phyloP scores from a whole-genome alignment of 164 flowering plant species.

The Brasenia schreberi region DNA sequence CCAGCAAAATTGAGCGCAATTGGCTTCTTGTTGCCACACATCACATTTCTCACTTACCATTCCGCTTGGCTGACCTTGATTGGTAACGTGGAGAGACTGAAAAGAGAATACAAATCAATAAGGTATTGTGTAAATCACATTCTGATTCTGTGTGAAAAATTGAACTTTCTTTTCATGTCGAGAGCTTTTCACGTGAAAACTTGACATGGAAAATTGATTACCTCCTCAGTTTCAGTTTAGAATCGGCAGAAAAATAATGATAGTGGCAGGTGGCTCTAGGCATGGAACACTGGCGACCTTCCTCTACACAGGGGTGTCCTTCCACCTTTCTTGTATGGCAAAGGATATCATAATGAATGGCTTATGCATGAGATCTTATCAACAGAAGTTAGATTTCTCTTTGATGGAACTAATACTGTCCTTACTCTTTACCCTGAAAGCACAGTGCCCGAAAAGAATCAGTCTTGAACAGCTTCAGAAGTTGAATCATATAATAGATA shows the following conservation, averaged over 20 bases:
- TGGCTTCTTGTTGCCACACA: constrained; percentile 71
- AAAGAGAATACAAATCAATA: constrained; percentile 17
- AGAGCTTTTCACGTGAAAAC: background rate
- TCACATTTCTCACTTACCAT: constrained; percentile 43
- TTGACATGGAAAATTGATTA: background rate
- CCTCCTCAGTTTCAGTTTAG: constrained; percentile 40
- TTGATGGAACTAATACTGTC: constrained; percentile 70
- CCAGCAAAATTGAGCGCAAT: constrained; percentile 48
- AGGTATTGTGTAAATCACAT: constrained; percentile 38
- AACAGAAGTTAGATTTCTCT: constrained; percentile 58
- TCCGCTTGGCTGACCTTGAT: constrained; percentile 37
- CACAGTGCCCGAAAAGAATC: constrained; percentile 10
- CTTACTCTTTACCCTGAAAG: constrained; percentile 36
- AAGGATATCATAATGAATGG: constrained; percentile 70
- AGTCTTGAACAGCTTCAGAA: constrained; percentile 5
- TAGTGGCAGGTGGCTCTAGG: constrained; percentile 46
- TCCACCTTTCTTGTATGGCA: constrained; percentile 80
- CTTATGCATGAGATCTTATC: constrained; percentile 60
- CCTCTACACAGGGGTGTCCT: constrained; percentile 80
- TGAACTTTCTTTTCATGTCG: background rate
- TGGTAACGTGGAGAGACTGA: constrained; percentile 48
- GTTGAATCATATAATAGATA: constrained; percentile 19
- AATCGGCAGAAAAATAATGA: constrained; percentile 20
- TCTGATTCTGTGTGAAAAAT: background rate
- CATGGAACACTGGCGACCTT: constrained; percentile 66